Evolutionary conservation across 306 rosid species (phyloP).

Genomic region (Cyclanthera cordifolia): DNA sequence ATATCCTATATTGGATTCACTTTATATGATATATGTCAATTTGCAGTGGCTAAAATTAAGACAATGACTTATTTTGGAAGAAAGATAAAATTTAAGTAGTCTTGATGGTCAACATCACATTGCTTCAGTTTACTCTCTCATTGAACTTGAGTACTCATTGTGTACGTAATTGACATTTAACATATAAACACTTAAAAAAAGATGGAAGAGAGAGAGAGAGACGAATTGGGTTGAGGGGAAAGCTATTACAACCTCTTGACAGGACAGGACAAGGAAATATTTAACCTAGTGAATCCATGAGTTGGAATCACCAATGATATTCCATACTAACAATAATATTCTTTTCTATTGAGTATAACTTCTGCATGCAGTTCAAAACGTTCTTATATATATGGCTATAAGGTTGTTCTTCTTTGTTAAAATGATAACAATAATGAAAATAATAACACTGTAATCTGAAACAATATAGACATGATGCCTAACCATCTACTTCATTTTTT

Average conservation of each 20-base stretch:
- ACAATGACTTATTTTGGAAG: not conserved
- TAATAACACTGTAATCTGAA: not conserved
- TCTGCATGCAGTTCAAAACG: not conserved
- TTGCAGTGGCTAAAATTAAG: not conserved
- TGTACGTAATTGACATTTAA: not conserved
- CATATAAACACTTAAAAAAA: not conserved
- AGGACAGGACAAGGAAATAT: not conserved
- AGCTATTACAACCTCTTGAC: not conserved
- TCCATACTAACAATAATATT: not conserved
- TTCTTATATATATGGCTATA: slow-evolving; percentile 2
- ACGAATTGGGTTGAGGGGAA: not conserved
- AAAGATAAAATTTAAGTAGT: not conserved
- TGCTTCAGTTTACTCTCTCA: not conserved
- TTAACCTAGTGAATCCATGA: not conserved
- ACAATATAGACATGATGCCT: not conserved
- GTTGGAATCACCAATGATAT: not conserved
- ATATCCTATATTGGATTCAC: slow-evolving; percentile 47
- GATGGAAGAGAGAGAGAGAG: not conserved
- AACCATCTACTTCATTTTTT: not conserved
- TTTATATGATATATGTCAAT: not conserved
- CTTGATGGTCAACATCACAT: no score
- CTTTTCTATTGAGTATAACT: slow-evolving; percentile 1
- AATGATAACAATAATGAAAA: not conserved
- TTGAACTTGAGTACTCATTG: not conserved
- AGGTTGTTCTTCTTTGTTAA: not conserved